phyloP scores from a whole-genome alignment of 176 grass and related monocot species.

The Triticum timopheevii region DNA sequence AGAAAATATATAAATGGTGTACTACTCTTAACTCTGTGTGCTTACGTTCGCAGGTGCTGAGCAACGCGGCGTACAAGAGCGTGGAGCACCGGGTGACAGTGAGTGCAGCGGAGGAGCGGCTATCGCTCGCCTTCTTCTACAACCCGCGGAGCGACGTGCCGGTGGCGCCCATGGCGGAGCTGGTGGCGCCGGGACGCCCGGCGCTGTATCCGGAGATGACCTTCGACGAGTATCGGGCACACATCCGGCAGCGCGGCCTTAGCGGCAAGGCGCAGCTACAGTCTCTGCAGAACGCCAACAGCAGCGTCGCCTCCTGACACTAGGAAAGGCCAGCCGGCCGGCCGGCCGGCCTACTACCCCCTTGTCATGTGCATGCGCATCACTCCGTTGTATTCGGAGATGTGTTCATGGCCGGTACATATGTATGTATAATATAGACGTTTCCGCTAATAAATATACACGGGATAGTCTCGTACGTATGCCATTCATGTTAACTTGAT shows the following conservation, averaged over 20 bases:
- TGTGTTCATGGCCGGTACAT: neutral
- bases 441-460: neutral
- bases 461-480: neutral
- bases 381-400: neutral
- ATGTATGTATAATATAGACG: neutral
- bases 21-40: neutral
- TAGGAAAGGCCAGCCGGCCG: neutral
- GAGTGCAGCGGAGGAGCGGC: slow-evolving; percentile 50
- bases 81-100: slow-evolving; percentile 78
- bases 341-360: neutral
- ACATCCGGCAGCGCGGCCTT: slow-evolving; percentile 58
- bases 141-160: slow-evolving; percentile 68
- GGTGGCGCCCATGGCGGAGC: slow-evolving; percentile 53
- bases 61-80: slow-evolving; percentile 80
- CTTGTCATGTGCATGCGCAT: neutral
- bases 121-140: slow-evolving; percentile 92
- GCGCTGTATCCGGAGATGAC: slow-evolving; percentile 70
- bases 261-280: slow-evolving; percentile 67
- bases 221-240: slow-evolving; percentile 69
- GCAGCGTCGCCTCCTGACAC: neutral
- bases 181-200: slow-evolving; percentile 43
- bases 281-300: slow-evolving; percentile 26
- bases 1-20: neutral
- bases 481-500: neutral
- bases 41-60: slow-evolving; percentile 53